Evolutionary conservation across 352 stramenopile species (phyloP), one percentile per base, ranked within the genome.

Genomic region (Plasmopara halstedii): DNA sequence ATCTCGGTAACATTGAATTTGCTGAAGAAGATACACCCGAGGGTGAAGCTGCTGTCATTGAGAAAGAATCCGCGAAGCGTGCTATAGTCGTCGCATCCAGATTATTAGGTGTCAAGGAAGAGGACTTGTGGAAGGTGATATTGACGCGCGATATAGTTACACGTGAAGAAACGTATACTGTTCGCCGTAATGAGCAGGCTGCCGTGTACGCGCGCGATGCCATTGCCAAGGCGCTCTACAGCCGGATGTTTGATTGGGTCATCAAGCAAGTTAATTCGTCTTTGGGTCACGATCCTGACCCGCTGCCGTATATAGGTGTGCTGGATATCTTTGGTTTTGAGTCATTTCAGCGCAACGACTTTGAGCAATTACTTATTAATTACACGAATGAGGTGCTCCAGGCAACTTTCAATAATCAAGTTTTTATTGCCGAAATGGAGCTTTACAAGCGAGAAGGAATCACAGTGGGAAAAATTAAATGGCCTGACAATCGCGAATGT

Each of bases 1-100:
- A 98, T 67, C 74, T 99, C 27, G 95, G 95, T 40, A 98, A 98
- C 72, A 80, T 99, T 25, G 69, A 94, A 11, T 97, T 98, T 58
- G 80, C 96, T 31, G 82, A 94, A 43, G 82, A 93, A 58, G 83
- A 95, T 44, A 85, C 81, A 17, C 56, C 80, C 3, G 80, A 93
- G 42, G 78, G 78, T 23, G 69, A 93, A 49, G 82, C 78, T 20
- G 76, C 72, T 0, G 67, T 84, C n/a, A 74, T 92, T 36, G 62
- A 91, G 43, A 83, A 83, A 56, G 42, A 68, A 7, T 77, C 66
- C 18, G 75, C 78, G 13, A 85, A 86, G 51, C 50, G 69, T 13
- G 78, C 76, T 37, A 53, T 94, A 13, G 48, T 47, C 10, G 55
- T 68, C 19, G 66, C 78, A 11, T 49, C 82, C 2, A 70, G 69